Percentiles rank a stretch among this genome's conserved stretches.
Evolutionary conservation across 805 yeast genomes (phyloP).

Genomic region (Lipomyces sp.): DNA sequence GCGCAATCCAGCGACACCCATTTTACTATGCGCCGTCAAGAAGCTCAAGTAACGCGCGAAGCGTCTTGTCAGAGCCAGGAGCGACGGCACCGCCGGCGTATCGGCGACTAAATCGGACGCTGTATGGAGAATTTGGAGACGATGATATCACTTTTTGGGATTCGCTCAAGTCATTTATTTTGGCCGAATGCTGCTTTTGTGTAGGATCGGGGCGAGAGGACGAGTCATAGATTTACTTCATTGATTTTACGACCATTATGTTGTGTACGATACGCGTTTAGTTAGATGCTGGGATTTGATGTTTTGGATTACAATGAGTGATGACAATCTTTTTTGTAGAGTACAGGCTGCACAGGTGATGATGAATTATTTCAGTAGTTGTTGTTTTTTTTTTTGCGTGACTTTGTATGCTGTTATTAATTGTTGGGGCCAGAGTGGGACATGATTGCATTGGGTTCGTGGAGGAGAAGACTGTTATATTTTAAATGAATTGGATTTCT

Average conservation of each 20-base stretch:
- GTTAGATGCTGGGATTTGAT: not conserved
- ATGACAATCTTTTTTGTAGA: not conserved
- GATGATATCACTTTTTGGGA: constrained; percentile 34
- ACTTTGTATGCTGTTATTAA: too few relatives aligned
- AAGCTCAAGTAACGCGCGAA: constrained; percentile 21
- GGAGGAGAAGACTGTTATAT: not conserved
- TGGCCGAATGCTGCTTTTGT: constrained; percentile 34
- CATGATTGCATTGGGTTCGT: not conserved
- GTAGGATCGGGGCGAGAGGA: constrained; percentile 6
- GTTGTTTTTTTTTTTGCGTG: not conserved
- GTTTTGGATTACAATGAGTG: not conserved
- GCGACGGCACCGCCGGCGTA: constrained; percentile 23
- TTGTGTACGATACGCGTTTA: not conserved
- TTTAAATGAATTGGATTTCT: too few relatives aligned
- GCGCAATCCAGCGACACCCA: constrained; percentile 36
- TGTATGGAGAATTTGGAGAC: constrained; percentile 23
- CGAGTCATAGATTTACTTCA: not conserved
- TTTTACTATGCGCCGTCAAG: constrained; percentile 28
- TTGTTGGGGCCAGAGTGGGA: not conserved
- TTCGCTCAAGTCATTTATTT: constrained; percentile 23
- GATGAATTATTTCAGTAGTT: not conserved
- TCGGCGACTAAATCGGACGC: constrained; percentile 10
- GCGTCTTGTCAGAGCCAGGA: constrained; percentile 20
- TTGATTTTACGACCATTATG: not conserved
- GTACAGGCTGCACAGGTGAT: not conserved